A percentile compares a stretch with the other conserved stretches of the same genome.
Conservation (phyloP, 1,284 basidiomycete genomes). For the Cryptococcus sp. region DNA sequence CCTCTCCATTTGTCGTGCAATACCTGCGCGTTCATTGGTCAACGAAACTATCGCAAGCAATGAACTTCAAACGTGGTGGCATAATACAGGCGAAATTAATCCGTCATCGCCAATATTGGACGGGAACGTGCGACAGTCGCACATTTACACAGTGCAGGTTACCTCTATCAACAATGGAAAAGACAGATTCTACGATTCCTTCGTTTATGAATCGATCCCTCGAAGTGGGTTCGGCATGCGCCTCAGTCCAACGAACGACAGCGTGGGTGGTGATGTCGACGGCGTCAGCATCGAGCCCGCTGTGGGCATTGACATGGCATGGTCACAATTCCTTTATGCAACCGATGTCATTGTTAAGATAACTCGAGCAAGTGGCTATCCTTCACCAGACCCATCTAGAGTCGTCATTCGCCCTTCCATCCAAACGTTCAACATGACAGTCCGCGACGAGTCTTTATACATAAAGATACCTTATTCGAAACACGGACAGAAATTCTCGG, state of each 20-base stretch:
- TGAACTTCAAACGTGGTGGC: neutral
- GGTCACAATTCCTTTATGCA: no score
- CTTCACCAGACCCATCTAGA: no score
- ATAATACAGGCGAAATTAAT: neutral
- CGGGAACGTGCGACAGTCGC: neutral
- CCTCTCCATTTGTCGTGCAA: no score
- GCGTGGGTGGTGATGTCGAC: neutral
- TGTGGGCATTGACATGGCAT: neutral
- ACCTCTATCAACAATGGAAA: neutral
- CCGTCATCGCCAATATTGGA: neutral
- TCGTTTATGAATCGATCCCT: constrained; percentile 1
- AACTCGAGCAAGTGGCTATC: no score
- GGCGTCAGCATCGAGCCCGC: neutral
- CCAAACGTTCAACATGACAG: no score
- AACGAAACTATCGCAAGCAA: neutral
- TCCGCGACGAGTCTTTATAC: no score
- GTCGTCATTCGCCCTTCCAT: no score
- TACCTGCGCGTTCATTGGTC: no score
- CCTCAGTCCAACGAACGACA: neutral
- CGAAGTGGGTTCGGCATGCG: neutral
- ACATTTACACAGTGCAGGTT: neutral
- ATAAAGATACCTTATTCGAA: no score
- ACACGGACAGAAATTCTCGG: no score
- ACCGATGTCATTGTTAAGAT: no score
- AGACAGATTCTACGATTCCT: neutral